Evolutionary conservation across 352 stramenopile species (phyloP).

Genomic region (Phytophthora chlamydospora): DNA sequence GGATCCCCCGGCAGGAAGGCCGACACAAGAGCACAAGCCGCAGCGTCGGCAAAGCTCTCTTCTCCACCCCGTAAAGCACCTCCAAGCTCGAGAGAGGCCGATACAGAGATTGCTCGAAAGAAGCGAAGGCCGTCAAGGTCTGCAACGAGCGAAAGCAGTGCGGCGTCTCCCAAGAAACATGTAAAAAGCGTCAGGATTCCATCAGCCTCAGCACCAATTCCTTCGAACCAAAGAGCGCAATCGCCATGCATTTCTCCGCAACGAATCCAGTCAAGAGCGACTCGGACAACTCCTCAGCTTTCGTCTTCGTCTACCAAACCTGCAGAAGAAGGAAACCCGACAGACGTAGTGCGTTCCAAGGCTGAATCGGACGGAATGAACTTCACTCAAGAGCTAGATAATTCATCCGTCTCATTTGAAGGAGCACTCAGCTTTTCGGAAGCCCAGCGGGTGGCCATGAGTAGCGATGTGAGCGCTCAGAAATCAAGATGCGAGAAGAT

Average conservation of each 20-base stretch:
- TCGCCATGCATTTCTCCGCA: constrained; percentile 21
- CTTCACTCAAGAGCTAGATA: not conserved
- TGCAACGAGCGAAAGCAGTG: constrained; percentile 12
- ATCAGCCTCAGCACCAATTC: not conserved
- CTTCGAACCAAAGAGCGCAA: constrained; percentile 7
- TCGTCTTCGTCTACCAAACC: constrained; percentile 15
- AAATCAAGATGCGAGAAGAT: constrained; percentile 18
- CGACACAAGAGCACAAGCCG: constrained; percentile 13
- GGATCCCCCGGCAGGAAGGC: constrained; percentile 36
- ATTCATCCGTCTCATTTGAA: constrained; percentile 31
- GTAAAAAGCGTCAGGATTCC: not conserved
- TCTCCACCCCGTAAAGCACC: constrained; percentile 2
- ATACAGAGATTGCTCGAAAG: not conserved
- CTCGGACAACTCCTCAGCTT: constrained; percentile 19
- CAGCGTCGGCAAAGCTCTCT: constrained; percentile 19
- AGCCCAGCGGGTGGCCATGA: constrained; percentile 39
- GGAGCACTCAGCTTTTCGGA: constrained; percentile 50
- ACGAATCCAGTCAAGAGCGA: constrained; percentile 7
- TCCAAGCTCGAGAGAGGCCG: not conserved
- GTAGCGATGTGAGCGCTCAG: constrained; percentile 12
- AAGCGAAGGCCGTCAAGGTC: constrained; percentile 23
- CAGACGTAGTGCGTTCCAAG: not conserved
- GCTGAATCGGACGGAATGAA: not conserved
- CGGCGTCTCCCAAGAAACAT: constrained; percentile 1
- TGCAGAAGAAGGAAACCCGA: not conserved